Base-by-base conservation (phyloP, 805 yeast species). In the Starmerella floricola region DNA sequence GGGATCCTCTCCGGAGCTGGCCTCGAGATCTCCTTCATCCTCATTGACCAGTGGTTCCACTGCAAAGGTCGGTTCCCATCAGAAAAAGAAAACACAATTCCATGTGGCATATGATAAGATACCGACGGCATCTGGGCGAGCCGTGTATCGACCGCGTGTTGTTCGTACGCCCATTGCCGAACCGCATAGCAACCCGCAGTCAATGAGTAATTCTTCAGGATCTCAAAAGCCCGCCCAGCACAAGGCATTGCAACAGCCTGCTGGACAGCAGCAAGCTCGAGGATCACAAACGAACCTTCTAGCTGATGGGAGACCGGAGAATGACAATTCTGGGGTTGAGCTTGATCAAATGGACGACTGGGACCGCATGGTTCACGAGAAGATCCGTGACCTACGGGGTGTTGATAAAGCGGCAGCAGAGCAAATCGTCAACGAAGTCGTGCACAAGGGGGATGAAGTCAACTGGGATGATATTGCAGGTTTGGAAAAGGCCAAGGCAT, bases 381-480 rank as follows among this genome's bases (percentile, higher is more conserved):
- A 61, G 32, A 44, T 65, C 51, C 57, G 61, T 52, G 54, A 53
- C 15, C 53, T 65, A 27, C 54, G 58, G 3, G 95, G 95, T 2
- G 81, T 88, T 10, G 97, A 88, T 60, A 76, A 73, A 42, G 54
- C 55, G 3, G 79, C 94, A 0, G 94, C 93, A 10, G 73, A 73
- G 48, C 95, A 84, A 57, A 87, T 88, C 39, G 64, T 88, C 42
- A 81, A 80, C 49, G 95, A 88, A 56, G 84, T 88, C 45, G 80
- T 88, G 20, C 80, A 86, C 4, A 78, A 77, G 41, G 95, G 95
- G 12, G 95, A 87, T 56, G 83, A 83, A 53, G 91, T 88, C 2
- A 78, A 73, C 52, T 91, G 97, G 97, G 88, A 80, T 40, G 97
- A 91, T 56, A 81, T 88, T 48, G 94, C 94, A 0, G 98, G 98